Evolutionary conservation across 2,329 filamentous ascomycete genomes (phyloP).

Genomic region (Aureobasidium sp.): DNA sequence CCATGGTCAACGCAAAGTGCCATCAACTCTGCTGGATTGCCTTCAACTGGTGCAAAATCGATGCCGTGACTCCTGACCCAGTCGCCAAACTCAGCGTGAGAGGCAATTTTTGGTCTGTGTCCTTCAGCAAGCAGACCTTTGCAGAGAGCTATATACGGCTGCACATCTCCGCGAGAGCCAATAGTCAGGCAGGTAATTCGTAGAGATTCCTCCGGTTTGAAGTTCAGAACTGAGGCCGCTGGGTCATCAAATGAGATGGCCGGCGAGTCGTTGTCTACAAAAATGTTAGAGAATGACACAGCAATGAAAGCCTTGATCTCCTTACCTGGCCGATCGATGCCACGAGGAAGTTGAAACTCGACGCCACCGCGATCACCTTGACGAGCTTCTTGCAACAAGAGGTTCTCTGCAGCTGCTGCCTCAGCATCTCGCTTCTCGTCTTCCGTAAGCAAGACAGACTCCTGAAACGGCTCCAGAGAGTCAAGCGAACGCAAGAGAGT

Average conservation of each 20-base stretch:
- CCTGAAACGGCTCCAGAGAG: slow-evolving; percentile 60
- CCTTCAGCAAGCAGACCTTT: slow-evolving; percentile 84
- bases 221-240: slow-evolving; percentile 78
- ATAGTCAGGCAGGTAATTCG: slow-evolving; percentile 91
- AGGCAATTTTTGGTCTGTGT: slow-evolving; percentile 80
- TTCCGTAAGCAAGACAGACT: slow-evolving; percentile 59
- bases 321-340: slow-evolving; percentile 19
- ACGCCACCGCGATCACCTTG: slow-evolving; percentile 37
- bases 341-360: slow-evolving; percentile 29
- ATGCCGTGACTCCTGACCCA: slow-evolving; percentile 95
- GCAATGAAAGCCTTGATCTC: neutral
- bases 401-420: slow-evolving; percentile 68
- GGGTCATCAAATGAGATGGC: slow-evolving; percentile 86
- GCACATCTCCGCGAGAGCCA: slow-evolving; percentile 89
- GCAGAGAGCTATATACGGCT: slow-evolving; percentile 94
- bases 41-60: slow-evolving; percentile 80
- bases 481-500: slow-evolving; percentile 74
- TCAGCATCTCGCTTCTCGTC: slow-evolving; percentile 66
- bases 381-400: slow-evolving; percentile 67
- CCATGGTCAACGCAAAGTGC: slow-evolving; percentile 92
- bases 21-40: slow-evolving; percentile 92
- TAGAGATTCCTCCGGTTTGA: slow-evolving; percentile 75
- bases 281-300: neutral
- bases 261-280: slow-evolving; percentile 48
- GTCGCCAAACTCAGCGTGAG: slow-evolving; percentile 78